Base-by-base conservation (phyloP, 306 rosid genomes). In the Quercus engelmannii region DNA sequence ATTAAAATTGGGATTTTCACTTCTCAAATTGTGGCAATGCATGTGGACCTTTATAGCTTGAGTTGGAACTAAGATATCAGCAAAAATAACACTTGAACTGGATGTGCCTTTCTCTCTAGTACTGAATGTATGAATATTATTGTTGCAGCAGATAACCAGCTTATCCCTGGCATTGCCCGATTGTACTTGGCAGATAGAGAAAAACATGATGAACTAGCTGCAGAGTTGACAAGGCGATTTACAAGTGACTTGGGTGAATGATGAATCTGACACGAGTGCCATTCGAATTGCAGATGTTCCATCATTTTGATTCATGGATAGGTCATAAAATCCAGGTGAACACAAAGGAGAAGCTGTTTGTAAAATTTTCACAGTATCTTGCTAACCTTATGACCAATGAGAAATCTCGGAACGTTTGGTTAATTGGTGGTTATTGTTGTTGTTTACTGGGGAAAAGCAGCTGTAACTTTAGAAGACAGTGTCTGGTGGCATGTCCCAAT, bases 191-290 rank as follows among this genome's bases (percentile, higher is more conserved):
- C 88, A 64, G 97, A 94, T 72, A 82, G 76, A 81, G 88, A 82
- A 49, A 92, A 94, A 85, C 95, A 94, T 64, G 95, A 92, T 78
- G 89, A 87, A 69, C 69, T 90, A 28, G 99, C 97, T 75, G 82
- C 97, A 15, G 93, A 88, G 83, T 90, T 95, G 94, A 94, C 97
- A 3, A 78, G 74, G 35, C 92, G 99, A 69, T 92, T 92, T 63
- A 97, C n/a, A 92, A 90, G 89, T 94, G 85, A 87, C 51, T 33
- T 33, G 6, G 35, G 88, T 91, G 83, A 85, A 81, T 64, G 35
- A 87, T 91, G 83, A 85, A 81, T 64, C 56, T 63, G 69, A 74
- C 41, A 28, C 18, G 33, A 52, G 20, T 38, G 69, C 63, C 81
- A 23, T 78, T 80, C 74, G 65, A 15, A 21, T 59, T n/a, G 59